phyloP scores from a whole-genome alignment of 1,284 basidiomycete species.

The Pyrrhoderma noxium region DNA sequence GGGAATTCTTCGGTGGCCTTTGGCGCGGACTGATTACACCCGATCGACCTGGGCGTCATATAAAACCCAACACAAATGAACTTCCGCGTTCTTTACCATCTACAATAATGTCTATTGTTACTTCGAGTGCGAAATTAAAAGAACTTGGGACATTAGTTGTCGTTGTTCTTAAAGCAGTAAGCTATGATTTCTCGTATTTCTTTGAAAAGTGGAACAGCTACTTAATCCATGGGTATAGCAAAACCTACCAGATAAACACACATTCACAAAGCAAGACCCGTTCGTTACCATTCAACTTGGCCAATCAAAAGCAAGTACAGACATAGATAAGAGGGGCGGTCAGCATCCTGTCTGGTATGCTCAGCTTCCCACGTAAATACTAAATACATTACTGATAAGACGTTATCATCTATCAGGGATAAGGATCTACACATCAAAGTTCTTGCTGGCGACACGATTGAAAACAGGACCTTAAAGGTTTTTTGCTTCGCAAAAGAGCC shows the following conservation, averaged over 20 bases:
- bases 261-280: constrained; percentile 72
- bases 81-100: no score
- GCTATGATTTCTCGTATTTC: constrained; percentile 6
- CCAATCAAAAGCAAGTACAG: constrained; percentile 48
- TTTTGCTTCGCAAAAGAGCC: constrained; percentile 60
- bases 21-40: no score
- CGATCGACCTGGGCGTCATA: no score
- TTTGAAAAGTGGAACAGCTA: background rate
- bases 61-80: no score
- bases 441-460: constrained; percentile 36
- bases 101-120: background rate
- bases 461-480: constrained; percentile 52
- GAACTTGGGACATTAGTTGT: constrained; percentile 65
- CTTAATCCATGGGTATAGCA: constrained; percentile 21
- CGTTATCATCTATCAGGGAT: constrained; percentile 29
- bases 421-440: constrained; percentile 60
- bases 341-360: constrained; percentile 66
- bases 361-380: background rate
- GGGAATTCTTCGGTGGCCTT: no score
- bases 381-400: background rate
- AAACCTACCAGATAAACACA: constrained; percentile 64
- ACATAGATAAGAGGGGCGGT: constrained; percentile 61
- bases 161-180: constrained; percentile 60
- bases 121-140: constrained; percentile 20
- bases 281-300: constrained; percentile 44